phyloP scores from a whole-genome alignment of 768 basidiomycete genomes.

The Paxillus involutus region DNA sequence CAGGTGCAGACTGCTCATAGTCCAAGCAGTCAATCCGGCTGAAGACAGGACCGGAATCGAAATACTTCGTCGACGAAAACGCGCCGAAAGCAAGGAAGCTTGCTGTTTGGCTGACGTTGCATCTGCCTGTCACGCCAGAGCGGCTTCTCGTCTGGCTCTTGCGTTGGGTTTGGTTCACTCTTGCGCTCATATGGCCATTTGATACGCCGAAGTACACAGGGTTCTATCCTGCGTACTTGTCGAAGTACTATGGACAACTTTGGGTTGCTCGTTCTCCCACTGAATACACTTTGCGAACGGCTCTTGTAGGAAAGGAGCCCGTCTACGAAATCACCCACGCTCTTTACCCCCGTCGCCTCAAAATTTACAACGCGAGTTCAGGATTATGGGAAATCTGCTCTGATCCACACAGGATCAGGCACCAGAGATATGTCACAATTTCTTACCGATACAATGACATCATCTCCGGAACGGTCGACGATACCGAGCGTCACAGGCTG shows the following conservation, averaged over 20 bases:
- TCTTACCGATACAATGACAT: slow-evolving; percentile 19
- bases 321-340: slow-evolving; percentile 9
- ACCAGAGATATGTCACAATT: slow-evolving; percentile 17
- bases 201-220: neutral
- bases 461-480: neutral
- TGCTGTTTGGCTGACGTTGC: slow-evolving; percentile 13
- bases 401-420: slow-evolving; percentile 2
- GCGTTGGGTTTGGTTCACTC: slow-evolving; percentile 17
- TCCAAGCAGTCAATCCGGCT: slow-evolving; percentile 24
- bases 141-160: slow-evolving; percentile 8
- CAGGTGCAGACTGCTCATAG: slow-evolving; percentile 19
- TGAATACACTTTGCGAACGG: slow-evolving; percentile 18
- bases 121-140: neutral
- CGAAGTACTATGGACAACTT: slow-evolving; percentile 20
- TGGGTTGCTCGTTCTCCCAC: slow-evolving; percentile 21
- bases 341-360: slow-evolving; percentile 15
- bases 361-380: slow-evolving; percentile 6
- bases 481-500: neutral
- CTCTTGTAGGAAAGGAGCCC: neutral
- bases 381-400: slow-evolving; percentile 3
- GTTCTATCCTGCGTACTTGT: slow-evolving; percentile 18
- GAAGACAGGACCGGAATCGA: neutral
- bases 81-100: slow-evolving; percentile 7
- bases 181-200: slow-evolving; percentile 18
- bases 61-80: neutral